phyloP scores from a whole-genome alignment of 202 grass and related monocot genomes.

The Saccharum hybrid region DNA sequence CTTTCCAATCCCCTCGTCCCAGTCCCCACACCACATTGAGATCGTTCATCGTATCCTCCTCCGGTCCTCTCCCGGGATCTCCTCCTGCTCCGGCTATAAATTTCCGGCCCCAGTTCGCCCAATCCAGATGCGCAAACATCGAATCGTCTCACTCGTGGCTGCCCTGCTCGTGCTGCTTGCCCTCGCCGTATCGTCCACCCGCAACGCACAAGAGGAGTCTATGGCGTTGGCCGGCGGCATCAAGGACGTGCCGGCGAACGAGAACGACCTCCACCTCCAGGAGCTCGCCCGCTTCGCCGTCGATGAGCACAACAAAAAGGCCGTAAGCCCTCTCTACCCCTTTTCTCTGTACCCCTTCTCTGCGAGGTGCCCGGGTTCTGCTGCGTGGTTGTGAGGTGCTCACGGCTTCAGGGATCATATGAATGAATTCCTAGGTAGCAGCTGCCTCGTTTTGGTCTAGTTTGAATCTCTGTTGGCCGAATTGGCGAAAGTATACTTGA shows the following conservation, averaged over 20 bases:
- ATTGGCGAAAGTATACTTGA: background rate
- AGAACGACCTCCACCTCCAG: slow-evolving; percentile 64
- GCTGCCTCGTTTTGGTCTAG: background rate
- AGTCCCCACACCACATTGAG: background rate
- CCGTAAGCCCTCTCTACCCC: slow-evolving; percentile 46
- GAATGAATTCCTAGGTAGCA: background rate
- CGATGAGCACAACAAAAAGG: slow-evolving; percentile 74
- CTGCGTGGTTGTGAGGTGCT: background rate
- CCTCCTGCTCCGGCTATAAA: slow-evolving; percentile 45
- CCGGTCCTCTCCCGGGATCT: background rate
- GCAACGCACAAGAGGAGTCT: slow-evolving; percentile 9
- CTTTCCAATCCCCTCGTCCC: background rate
- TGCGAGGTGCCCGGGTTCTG: background rate
- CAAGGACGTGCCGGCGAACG: slow-evolving; percentile 38
- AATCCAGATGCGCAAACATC: slow-evolving; percentile 42
- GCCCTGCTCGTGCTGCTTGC: slow-evolving; percentile 36
- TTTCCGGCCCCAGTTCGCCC: background rate
- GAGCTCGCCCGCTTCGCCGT: slow-evolving; percentile 73
- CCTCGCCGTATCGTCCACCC: background rate
- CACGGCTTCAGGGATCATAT: background rate
- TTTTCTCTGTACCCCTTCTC: no score
- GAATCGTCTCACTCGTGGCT: background rate
- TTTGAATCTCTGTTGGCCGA: background rate
- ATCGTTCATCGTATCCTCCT: background rate
- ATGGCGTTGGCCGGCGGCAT: slow-evolving; percentile 53